These are phyloP conservation scores for Solanum tacnaense DNA, from an alignment of 257 asterid species.

Conservation along the genomic window DNA sequence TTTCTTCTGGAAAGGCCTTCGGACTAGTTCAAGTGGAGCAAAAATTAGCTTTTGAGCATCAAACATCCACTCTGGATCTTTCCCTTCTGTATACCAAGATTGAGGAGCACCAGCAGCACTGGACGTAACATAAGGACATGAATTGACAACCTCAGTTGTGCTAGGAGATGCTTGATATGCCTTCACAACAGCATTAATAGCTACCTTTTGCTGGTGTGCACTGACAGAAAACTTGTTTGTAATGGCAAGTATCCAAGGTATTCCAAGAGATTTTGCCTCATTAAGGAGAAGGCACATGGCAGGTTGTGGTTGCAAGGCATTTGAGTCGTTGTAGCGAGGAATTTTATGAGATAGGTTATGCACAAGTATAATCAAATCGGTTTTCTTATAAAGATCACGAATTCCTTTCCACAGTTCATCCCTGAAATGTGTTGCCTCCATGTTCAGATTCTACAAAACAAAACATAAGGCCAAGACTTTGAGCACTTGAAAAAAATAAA, in stretches of 20 bases:
- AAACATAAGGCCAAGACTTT: neutral
- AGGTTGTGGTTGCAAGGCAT: slow-evolving; percentile 46
- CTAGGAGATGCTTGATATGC: slow-evolving; percentile 80
- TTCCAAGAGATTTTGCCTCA: slow-evolving; percentile 87
- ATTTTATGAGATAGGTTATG: slow-evolving; percentile 92
- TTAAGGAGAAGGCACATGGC: slow-evolving; percentile 72
- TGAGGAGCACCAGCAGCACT: slow-evolving; percentile 44
- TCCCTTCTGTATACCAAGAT: slow-evolving; percentile 47
- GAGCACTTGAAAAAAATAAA: neutral
- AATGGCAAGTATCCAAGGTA: slow-evolving; percentile 91
- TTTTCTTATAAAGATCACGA: slow-evolving; percentile 80
- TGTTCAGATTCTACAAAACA: slow-evolving; percentile 54
- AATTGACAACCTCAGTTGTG: slow-evolving; percentile 66
- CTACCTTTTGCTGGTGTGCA: slow-evolving; percentile 84
- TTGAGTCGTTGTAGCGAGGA: slow-evolving; percentile 50
- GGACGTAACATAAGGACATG: slow-evolving; percentile 86
- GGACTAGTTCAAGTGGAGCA: slow-evolving; percentile 54
- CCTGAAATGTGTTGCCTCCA: slow-evolving; percentile 85
- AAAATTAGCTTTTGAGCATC: slow-evolving; percentile 37
- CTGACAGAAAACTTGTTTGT: slow-evolving; percentile 95
- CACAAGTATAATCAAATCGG: slow-evolving; percentile 84
- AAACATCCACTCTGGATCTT: slow-evolving; percentile 19
- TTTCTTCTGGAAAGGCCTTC: slow-evolving; percentile 68
- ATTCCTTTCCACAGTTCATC: slow-evolving; percentile 96
- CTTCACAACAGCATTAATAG: slow-evolving; percentile 57